Evolutionary conservation across 1,139 yeast species (phyloP), one percentile per base, ranked within the genome.

Genomic region (Lodderomyces margitis): DNA sequence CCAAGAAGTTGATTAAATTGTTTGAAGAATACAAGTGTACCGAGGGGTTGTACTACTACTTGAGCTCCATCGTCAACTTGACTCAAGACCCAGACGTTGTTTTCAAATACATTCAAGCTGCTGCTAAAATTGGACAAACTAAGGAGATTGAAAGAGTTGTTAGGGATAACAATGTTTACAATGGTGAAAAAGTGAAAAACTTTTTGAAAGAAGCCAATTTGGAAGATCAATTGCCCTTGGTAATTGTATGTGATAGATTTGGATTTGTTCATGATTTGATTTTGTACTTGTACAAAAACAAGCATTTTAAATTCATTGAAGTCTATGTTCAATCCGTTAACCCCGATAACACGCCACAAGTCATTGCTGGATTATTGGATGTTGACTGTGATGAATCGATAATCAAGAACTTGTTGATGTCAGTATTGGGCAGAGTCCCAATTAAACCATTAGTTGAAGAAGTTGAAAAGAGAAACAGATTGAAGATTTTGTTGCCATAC

Each of bases 261-360:
- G 77, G 84, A 64, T 92, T 82, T 63, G 91, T 92, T 45, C 98
- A 92, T 62, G 99, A 92, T 64, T 79, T 92, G 70, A 83, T 92
- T 45, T 77, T 92, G 59, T 92, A 87, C 68, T 77, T 92, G 62
- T 92, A 92, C 82, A 92, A 92, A 71, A 87, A 91, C 66, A 92
- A 91, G 66, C 91, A 82, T 68, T 87, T 89, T 80, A 88, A 92
- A 66, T 92, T 91, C 55, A 92, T 92, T 65, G 98, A 92, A 68
- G 96, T 92, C 40, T 92, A 92, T 57, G 98, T 94, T 43, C 98
- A 92, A 70, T 94, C 89, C 59, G 98, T 92, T 40, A 94, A 92
- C 66, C 96, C 98, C 38, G 73, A 92, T 4, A 87, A 87, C 61
- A 88, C 98, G 21, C 96, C 98, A 15, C 96, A 91, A 66, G 98